Conservation (phyloP, 257 asterid genomes). For the Nyctanthes arbortristis region DNA sequence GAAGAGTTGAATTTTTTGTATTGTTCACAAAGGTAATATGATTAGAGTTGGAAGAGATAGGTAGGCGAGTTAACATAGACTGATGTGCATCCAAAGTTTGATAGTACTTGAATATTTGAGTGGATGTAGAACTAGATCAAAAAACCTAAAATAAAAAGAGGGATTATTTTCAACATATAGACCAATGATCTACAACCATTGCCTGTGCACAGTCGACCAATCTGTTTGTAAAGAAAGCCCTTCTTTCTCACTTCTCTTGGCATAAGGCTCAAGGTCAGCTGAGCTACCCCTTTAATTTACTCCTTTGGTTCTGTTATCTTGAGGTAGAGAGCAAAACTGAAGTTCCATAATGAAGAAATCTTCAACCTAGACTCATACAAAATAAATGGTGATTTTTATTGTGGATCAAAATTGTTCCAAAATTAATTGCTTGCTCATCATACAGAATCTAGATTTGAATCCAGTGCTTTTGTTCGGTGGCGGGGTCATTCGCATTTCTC, state of each 20-base stretch:
- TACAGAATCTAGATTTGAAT: neutral
- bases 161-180: no score
- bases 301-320: neutral
- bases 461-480: constrained; percentile 23
- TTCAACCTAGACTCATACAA: neutral
- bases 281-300: neutral
- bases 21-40: neutral
- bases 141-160: neutral
- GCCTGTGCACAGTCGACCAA: no score
- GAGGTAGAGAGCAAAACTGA: neutral
- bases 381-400: neutral
- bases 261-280: neutral
- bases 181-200: no score
- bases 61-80: neutral
- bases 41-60: neutral
- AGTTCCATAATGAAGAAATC: neutral
- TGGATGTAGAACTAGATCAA: neutral
- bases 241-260: neutral
- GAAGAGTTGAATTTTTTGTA: neutral
- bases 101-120: neutral
- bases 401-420: neutral
- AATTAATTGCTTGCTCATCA: neutral
- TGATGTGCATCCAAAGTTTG: neutral
- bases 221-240: no score
- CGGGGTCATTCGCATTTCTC: constrained; percentile 81